Evolutionary conservation across 495 filamentous ascomycete genomes (phyloP).

Genomic region (Lentithecium fluviatile): DNA sequence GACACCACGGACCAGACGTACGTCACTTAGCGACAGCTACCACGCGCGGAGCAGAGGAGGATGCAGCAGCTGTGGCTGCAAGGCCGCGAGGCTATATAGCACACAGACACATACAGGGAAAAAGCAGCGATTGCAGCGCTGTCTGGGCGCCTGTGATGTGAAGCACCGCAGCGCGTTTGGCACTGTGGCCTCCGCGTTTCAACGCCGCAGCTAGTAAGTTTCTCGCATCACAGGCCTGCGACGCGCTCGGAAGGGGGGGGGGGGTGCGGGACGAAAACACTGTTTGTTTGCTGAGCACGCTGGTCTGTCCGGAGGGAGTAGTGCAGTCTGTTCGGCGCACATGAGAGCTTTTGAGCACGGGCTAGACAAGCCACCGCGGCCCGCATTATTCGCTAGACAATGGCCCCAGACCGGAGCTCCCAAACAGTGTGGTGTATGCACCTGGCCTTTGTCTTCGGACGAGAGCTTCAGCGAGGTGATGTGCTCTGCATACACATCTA

Average conservation of each 20-base stretch:
- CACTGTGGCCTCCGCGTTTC: constrained; percentile 20
- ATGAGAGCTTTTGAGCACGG: too few relatives aligned
- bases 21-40: neutral
- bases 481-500: too few relatives aligned
- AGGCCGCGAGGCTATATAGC: neutral
- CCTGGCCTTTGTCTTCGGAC: too few relatives aligned
- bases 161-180: constrained; percentile 23
- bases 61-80: neutral
- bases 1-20: neutral
- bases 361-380: too few relatives aligned
- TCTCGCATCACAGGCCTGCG: constrained; percentile 1
- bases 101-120: neutral
- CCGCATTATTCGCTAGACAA: too few relatives aligned
- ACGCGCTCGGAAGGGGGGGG: neutral
- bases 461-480: too few relatives aligned
- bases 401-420: too few relatives aligned
- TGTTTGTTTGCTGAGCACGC: too few relatives aligned
- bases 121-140: neutral
- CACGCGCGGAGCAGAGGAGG: neutral
- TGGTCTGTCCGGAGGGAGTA: too few relatives aligned
- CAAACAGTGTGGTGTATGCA: too few relatives aligned
- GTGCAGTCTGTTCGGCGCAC: too few relatives aligned
- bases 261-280: neutral
- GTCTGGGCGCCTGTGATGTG: constrained; percentile 14
- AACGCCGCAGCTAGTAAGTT: constrained; percentile 9